Evolutionary conservation across 2,329 filamentous ascomycete species (phyloP).

Genomic region (Fonsecaea monophora): DNA sequence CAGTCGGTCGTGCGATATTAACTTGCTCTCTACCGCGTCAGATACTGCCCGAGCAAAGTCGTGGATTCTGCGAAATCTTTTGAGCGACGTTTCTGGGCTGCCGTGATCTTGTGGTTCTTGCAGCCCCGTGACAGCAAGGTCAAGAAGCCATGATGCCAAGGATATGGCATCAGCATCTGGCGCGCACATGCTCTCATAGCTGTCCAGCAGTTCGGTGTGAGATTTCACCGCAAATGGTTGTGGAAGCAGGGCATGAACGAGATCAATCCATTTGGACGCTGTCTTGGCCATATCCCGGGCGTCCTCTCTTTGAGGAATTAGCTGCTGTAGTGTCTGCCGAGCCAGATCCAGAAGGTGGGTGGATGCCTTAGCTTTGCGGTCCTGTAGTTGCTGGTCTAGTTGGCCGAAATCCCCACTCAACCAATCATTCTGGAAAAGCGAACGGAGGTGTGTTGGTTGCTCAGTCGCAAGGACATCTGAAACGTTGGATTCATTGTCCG

Average conservation of each 20-base stretch:
- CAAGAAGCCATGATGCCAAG: constrained; percentile 30
- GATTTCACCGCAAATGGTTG: constrained; percentile 22
- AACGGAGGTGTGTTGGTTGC: constrained; percentile 23
- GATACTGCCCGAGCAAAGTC: constrained; percentile 25
- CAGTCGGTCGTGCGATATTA: constrained; percentile 43
- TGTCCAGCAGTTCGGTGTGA: constrained; percentile 21
- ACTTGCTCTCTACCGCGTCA: constrained; percentile 21
- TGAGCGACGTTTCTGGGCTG: constrained; percentile 14
- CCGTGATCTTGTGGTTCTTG: constrained; percentile 16
- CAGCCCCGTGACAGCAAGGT: constrained; percentile 26
- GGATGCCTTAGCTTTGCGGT: constrained; percentile 13
- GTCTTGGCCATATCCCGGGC: constrained; percentile 13
- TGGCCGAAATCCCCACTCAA: constrained; percentile 18
- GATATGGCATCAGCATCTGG: constrained; percentile 23
- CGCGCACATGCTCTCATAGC: constrained; percentile 21
- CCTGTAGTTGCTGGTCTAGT: constrained; percentile 11
- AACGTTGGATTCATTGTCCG: constrained; percentile 22
- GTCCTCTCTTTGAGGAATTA: constrained; percentile 28
- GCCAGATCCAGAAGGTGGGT: constrained; percentile 24
- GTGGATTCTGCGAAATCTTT: constrained; percentile 8
- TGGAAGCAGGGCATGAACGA: constrained; percentile 20
- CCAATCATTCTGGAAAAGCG: constrained; percentile 32
- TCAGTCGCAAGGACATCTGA: constrained; percentile 28
- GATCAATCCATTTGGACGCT: constrained; percentile 16
- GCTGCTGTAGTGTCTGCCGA: constrained; percentile 24